Evolutionary conservation across 371 early-diverging fungal genomes (phyloP), one percentile per base, ranked within the genome.

Genomic region (Nematocida ausubeli): DNA sequence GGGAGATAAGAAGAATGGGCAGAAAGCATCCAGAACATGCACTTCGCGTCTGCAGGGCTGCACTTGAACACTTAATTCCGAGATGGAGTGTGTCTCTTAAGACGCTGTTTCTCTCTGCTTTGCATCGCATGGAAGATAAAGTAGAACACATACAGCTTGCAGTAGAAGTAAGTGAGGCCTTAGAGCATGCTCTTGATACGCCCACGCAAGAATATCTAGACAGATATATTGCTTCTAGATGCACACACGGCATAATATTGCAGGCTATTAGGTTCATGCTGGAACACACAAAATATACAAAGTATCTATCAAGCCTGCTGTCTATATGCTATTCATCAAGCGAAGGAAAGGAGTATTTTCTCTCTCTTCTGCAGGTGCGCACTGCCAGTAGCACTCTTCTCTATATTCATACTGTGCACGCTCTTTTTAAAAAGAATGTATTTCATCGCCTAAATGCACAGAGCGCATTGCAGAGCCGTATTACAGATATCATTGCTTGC

Each of bases 341-440:
- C 6, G 37, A 60, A 39, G 60, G 60, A 39, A 32, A 60, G 12
- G 37, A 39, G 6, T 60, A 22, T 39, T 60, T 35, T 39, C 6
- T 16, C 16, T 60, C 37, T 32, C 35, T 60, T 16, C 12, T 39
- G 32, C 16, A 60, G 5, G 2, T 2, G 35, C 7, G 35, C 60
- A 16, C 60, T 35, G 37, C 9, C 12, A 5, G 32, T 9, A 1
- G 2, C 16, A n/a, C 1, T 60, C 60, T 60, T 60, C 60, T 60
- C 14, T 39, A 60, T 39, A 37, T 60, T 6, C 60, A 60, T 24
- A 39, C 60, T 12, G 54, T 54, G 12, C 54, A 54, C 24, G 54
- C 54, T 54, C 54, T 54, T 54, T 54, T 54, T 28, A 54, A 54
- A 28, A 54, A 28, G 28, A 28, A 24, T n/a, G 24, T 54, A 54